Evolutionary conservation across 176 grass and related monocot genomes (phyloP).

Genomic region (Leersia perrieri): DNA sequence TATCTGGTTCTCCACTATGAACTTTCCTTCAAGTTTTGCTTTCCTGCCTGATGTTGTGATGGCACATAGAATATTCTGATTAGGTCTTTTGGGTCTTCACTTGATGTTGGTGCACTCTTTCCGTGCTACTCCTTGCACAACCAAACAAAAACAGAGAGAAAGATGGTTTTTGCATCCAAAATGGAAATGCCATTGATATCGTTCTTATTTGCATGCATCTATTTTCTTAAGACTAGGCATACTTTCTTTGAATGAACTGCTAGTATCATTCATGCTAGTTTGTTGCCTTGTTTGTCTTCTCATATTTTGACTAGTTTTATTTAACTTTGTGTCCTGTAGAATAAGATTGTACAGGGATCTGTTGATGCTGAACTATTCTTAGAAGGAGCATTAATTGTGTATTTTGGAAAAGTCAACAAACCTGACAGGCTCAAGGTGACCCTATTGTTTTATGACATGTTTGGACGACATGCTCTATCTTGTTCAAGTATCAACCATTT

Average conservation of each 20-base stretch:
- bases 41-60: neutral
- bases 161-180: slow-evolving; percentile 21
- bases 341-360: slow-evolving; percentile 67
- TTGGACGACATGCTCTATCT: neutral
- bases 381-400: slow-evolving; percentile 68
- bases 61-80: slow-evolving; percentile 6
- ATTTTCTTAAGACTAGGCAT: neutral
- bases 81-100: neutral
- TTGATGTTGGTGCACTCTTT: slow-evolving; percentile 2
- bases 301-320: slow-evolving; percentile 43
- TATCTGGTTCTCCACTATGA: slow-evolving; percentile 29
- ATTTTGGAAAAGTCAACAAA: slow-evolving; percentile 61
- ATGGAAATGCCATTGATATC: neutral
- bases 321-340: slow-evolving; percentile 59
- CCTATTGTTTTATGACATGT: slow-evolving; percentile 17
- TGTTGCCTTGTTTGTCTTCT: slow-evolving; percentile 25
- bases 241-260: slow-evolving; percentile 8
- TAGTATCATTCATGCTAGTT: slow-evolving; percentile 12
- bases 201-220: slow-evolving; percentile 18
- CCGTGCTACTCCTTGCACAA: neutral
- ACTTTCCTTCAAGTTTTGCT: neutral
- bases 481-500: slow-evolving; percentile 14
- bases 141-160: neutral
- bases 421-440: slow-evolving; percentile 78
- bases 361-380: slow-evolving; percentile 75